Base-by-base conservation (phyloP, 805 yeast species). In the Grigorovia transvaalensis region DNA sequence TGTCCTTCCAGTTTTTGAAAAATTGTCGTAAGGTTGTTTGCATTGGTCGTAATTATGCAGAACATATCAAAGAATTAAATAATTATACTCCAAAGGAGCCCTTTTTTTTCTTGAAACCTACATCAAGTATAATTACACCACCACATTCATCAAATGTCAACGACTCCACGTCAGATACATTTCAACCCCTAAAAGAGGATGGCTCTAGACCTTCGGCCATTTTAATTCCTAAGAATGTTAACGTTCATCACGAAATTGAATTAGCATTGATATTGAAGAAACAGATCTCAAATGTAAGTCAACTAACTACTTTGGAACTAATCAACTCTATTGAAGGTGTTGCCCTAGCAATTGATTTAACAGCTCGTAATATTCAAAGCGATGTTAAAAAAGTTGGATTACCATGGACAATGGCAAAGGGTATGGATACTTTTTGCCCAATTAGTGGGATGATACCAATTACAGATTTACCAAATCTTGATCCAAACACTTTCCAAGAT, bases 321-420 rank as follows among this genome's bases (percentile, higher is more conserved):
- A 62, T 84, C 49, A 86, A 85, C 50, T 74, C 88, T 13, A 86
- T 93, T 58, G 85, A 78, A 4, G 97, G 97, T 12, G 88, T 90
- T 62, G 86, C 95, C 1, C 73, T 93, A 55, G 90, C 97, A 0
- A 78, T 93, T 47, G 99, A 93, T 66, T 75, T 93, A 77, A 93
- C 99, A 8, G 98, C 96, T 0, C 79, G 99, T 67, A 88, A 90
- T 62, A 95, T 93, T 33, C 99, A 93, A 70, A 90, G 85, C 62
- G 96, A 82, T 61, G 96, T 96, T 41, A 93, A 93, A 70, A 78
- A 77, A 70, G 88, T 88, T 68, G 98, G 98, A 1, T 74, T 91
- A 50, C 99, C 99, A 4, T 93, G 99, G 99, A 71, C 91, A 4
- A 88, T 89, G 57, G 96, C 93, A 40, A 93, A 93, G 66, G 99